Conservation (phyloP, 2,329 filamentous ascomycete genomes). For the Talaromyces piceae region DNA sequence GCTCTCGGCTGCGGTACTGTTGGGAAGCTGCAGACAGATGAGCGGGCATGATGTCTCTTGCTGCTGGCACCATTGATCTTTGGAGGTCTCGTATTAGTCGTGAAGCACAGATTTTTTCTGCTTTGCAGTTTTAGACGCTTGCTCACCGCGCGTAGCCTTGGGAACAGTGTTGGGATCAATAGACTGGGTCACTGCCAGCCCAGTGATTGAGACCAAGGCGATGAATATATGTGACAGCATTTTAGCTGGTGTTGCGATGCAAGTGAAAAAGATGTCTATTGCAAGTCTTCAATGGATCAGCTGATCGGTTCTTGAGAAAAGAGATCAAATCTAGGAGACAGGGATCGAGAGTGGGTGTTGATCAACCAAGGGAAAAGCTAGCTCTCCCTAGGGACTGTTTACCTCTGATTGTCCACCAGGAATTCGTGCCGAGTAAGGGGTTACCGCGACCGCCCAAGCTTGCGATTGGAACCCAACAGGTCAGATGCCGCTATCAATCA, state of each 20-base stretch:
- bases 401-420: neutral
- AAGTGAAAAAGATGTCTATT: neutral
- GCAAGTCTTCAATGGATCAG: neutral
- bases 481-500: neutral
- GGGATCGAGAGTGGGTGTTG: neutral
- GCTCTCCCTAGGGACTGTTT: neutral
- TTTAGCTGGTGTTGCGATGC: slow-evolving; percentile 11
- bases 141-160: slow-evolving; percentile 29
- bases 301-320: neutral
- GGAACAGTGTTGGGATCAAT: slow-evolving; percentile 33
- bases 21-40: slow-evolving; percentile 36
- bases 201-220: slow-evolving; percentile 22
- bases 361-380: neutral
- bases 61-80: slow-evolving; percentile 37
- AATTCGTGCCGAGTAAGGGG: neutral
- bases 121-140: slow-evolving; percentile 5
- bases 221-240: slow-evolving; percentile 19
- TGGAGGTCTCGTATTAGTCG: neutral
- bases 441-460: neutral
- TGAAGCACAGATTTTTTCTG: neutral
- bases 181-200: slow-evolving; percentile 28
- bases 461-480: neutral
- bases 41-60: slow-evolving; percentile 39
- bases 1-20: slow-evolving; percentile 25
- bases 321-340: neutral